Evolutionary conservation across 441 rosid genomes (phyloP).

Genomic region (Corymbia citriodora): DNA sequence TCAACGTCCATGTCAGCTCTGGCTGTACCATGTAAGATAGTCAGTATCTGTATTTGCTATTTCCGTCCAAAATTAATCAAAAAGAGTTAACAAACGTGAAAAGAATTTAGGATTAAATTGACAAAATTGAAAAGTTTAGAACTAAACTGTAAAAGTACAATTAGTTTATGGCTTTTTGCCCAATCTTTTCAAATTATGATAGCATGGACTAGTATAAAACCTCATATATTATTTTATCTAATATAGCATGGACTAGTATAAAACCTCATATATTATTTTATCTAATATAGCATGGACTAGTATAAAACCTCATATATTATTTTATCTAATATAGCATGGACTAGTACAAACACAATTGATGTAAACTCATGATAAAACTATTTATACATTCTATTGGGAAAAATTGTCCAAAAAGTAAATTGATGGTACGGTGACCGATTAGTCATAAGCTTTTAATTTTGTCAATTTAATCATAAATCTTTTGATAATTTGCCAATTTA

Average conservation of each 20-base stretch:
- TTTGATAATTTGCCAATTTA: no score
- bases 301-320: background rate
- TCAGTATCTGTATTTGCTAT: accelerated
- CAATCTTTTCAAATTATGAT: no score
- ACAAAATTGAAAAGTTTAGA: no score
- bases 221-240: background rate
- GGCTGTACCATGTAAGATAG: accelerated
- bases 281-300: background rate
- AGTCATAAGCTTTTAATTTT: no score
- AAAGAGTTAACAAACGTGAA: background rate
- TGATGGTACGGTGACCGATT: accelerated
- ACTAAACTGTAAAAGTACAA: no score
- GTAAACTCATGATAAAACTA: background rate
- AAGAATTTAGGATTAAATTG: no score
- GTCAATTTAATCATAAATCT: accelerated
- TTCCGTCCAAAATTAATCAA: background rate
- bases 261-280: background rate
- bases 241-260: background rate
- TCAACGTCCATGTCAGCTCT: background rate
- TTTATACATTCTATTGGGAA: background rate
- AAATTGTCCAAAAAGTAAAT: background rate
- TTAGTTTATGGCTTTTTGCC: background rate
- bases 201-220: background rate
- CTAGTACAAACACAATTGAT: no score
- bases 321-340: no score